Evolutionary conservation across 108 stramenopile genomes (phyloP), one percentile per base, ranked within the genome.

Genomic region (Fistulifera pelliculosa): DNA sequence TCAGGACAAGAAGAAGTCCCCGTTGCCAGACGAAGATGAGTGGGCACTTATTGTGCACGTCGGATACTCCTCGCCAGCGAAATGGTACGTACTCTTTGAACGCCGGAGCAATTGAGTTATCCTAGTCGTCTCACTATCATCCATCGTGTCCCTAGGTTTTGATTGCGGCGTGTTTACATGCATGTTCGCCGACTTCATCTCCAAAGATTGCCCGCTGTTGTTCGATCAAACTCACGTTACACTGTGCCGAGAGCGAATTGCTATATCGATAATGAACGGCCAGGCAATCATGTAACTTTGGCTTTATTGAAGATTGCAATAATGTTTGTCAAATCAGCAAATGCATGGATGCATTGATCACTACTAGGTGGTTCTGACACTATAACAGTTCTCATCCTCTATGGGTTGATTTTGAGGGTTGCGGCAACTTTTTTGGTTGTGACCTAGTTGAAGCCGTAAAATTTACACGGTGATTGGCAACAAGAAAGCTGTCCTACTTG

Each of bases 131-230:
- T 22, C 50, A 16, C 50, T 23, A 3, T 51, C 15, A 26, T 51
- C 25, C 50, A 2, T 51, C 12, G 3, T 2, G 4, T 26, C 22
- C 3, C 38, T 40, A 87, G 85, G 90, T 11, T 85, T 63, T 53
- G 92, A 94, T 45, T 94, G 92, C 56, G 92, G 92, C 35, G 92
- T 94, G 1, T 94, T 94, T 58, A 90, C 87, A 16, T 94, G 87
- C 75, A 94, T 88, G 85, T 90, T 87, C 62, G 68, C 73, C 14
- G 92, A 94, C 49, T 90, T 85, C 52, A 54, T 90, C 24, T 83
- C 83, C 24, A 76, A 73, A 50, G 82, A 87, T 48, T 77, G 79
- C 41, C 73, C 85, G 5, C 54, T 87, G 26, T 58, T 74, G 42
- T 94, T 89, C 64, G 61, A 48, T 44, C 92, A 94, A 61, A 54